A percentile compares a stretch with the other conserved stretches of the same genome.
Evolutionary conservation across 1,284 basidiomycete species (phyloP).

Genomic region (Austropuccinia psidii): DNA sequence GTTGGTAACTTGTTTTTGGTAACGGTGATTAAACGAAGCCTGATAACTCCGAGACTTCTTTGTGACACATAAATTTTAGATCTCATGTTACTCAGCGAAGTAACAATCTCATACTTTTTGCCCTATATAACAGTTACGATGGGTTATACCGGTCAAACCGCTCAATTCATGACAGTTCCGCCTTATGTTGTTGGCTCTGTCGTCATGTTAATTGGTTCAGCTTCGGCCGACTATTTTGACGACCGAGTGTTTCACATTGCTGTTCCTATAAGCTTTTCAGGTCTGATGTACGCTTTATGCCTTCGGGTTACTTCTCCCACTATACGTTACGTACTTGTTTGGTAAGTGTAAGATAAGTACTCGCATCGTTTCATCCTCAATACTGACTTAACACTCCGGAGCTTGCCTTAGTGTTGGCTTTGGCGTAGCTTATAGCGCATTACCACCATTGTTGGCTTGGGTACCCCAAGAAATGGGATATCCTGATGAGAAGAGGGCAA

Average conservation of each 20-base stretch:
- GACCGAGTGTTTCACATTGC: slow-evolving; percentile 4
- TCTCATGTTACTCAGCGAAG: slow-evolving; percentile 44
- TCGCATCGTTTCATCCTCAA: neutral
- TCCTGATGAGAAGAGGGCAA: slow-evolving; percentile 50
- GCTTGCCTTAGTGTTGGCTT: slow-evolving; percentile 46
- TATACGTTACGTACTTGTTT: slow-evolving; percentile 11
- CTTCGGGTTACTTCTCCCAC: neutral
- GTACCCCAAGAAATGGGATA: slow-evolving; percentile 47
- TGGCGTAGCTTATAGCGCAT: slow-evolving; percentile 50
- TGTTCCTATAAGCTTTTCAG: slow-evolving; percentile 4
- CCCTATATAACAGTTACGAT: slow-evolving; percentile 49
- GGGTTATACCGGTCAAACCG: slow-evolving; percentile 48
- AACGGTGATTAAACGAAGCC: neutral
- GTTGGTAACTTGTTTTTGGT: slow-evolving; percentile 44
- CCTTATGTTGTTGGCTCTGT: slow-evolving; percentile 50
- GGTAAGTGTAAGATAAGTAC: neutral
- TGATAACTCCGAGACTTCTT: neutral
- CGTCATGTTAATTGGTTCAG: slow-evolving; percentile 47
- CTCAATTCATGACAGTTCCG: slow-evolving; percentile 53
- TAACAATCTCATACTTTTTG: slow-evolving; percentile 53
- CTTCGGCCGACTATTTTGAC: slow-evolving; percentile 37
- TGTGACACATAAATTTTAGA: neutral
- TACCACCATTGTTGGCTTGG: slow-evolving; percentile 50
- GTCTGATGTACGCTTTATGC: slow-evolving; percentile 10
- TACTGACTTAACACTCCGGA: neutral